Percentiles rank a stretch among this genome's conserved stretches.
These are phyloP conservation scores for Podaxis carcinomalis DNA, from an alignment of 768 basidiomycete species.

Conservation along the genomic window DNA sequence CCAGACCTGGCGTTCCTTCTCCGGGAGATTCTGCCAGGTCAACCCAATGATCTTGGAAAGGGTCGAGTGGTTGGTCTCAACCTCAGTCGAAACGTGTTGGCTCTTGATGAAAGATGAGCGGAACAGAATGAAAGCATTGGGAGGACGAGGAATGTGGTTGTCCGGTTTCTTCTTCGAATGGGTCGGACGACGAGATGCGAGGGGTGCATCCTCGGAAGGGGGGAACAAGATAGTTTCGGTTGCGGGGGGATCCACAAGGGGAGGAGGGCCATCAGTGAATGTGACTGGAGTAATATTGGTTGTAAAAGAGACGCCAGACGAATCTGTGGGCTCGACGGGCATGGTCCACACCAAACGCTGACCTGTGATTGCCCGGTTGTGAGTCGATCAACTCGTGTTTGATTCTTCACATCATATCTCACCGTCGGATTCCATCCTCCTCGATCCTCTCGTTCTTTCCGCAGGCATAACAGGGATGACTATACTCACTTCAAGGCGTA, in stretches of 20 bases:
- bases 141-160: slow-evolving; percentile 78
- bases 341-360: slow-evolving; percentile 28
- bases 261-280: slow-evolving; percentile 23
- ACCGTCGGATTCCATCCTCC: slow-evolving; percentile 22
- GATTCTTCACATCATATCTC: slow-evolving; percentile 10
- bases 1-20: slow-evolving; percentile 76
- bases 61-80: slow-evolving; percentile 81
- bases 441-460: slow-evolving; percentile 24
- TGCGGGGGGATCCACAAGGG: slow-evolving; percentile 23
- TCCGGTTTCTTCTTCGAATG: slow-evolving; percentile 70
- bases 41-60: slow-evolving; percentile 82
- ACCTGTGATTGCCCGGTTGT: slow-evolving; percentile 15
- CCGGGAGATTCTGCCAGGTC: slow-evolving; percentile 76
- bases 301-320: slow-evolving; percentile 19
- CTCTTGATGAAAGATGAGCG: slow-evolving; percentile 78
- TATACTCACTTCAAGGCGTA: background rate
- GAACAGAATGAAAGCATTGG: slow-evolving; percentile 86
- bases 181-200: slow-evolving; percentile 36
- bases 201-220: slow-evolving; percentile 30
- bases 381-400: slow-evolving; percentile 2
- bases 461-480: slow-evolving; percentile 24
- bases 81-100: slow-evolving; percentile 70
- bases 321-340: slow-evolving; percentile 20
- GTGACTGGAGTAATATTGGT: slow-evolving; percentile 20
- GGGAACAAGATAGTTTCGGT: slow-evolving; percentile 57